A percentile compares a stretch with the other conserved stretches of the same genome.
These are phyloP conservation scores for Suhomyces maxii DNA, from an alignment of 1,139 yeast genomes.

Conservation along the genomic window DNA sequence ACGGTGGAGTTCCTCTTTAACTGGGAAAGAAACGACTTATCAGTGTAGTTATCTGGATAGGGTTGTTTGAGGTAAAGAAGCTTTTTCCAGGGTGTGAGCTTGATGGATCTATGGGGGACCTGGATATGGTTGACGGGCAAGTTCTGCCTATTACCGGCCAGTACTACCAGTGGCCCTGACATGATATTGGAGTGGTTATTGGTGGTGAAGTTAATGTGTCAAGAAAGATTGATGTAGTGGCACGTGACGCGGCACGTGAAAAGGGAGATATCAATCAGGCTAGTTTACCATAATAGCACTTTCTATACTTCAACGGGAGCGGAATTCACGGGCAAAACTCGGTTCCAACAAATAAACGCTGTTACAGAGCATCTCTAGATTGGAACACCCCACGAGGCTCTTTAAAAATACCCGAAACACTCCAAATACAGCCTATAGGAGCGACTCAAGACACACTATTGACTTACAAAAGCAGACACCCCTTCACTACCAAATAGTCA, in stretches of 20 bases:
- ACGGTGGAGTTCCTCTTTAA: constrained; percentile 77
- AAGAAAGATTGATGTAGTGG: not conserved
- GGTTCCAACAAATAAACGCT: no score
- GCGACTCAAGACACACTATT: no score
- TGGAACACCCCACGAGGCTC: no score
- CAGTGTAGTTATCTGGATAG: constrained; percentile 91
- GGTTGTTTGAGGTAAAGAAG: constrained; percentile 85
- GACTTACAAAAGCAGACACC: no score
- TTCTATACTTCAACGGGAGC: no score
- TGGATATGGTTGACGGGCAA: not conserved
- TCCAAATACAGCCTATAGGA: no score
- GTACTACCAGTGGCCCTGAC: not conserved
- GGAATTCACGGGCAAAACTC: no score
- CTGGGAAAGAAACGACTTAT: constrained; percentile 73
- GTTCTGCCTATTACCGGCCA: not conserved
- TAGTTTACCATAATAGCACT: no score
- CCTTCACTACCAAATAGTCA: not conserved
- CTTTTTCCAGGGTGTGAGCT: constrained; percentile 64
- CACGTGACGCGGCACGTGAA: not conserved
- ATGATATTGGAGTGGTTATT: not conserved
- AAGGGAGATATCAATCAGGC: no score
- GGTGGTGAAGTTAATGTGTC: not conserved
- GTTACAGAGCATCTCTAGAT: no score
- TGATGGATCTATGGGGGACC: not conserved
- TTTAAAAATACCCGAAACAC: no score